phyloP scores from a whole-genome alignment of 345 rosid genomes.

The Kernera saxatilis region DNA sequence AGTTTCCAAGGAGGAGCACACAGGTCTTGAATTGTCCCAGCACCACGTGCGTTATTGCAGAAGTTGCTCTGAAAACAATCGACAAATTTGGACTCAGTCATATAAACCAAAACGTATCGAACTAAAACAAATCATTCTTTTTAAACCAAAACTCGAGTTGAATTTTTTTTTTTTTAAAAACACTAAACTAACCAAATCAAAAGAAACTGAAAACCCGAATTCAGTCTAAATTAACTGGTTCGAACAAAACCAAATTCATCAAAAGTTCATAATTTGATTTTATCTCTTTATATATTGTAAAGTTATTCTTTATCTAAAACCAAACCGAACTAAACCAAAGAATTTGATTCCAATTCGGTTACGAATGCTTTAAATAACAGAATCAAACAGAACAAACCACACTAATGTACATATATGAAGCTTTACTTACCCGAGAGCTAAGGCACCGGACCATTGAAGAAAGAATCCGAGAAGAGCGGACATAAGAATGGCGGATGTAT shows the following conservation, averaged over 20 bases:
- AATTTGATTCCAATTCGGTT: neutral
- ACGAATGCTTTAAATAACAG: neutral
- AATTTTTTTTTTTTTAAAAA: too few species aligned
- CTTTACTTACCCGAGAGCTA: slow-evolving; percentile 83
- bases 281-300: too few species aligned
- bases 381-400: neutral
- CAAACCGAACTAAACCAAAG: neutral
- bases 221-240: too few species aligned
- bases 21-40: slow-evolving; percentile 36
- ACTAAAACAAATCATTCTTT: too few species aligned
- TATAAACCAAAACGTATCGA: too few species aligned
- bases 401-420: neutral
- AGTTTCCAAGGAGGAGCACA: slow-evolving; percentile 34
- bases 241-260: too few species aligned
- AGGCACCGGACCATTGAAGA: slow-evolving; percentile 98
- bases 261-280: too few species aligned
- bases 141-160: too few species aligned
- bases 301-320: too few species aligned
- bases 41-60: slow-evolving; percentile 34
- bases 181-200: neutral
- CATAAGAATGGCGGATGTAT: slow-evolving; percentile 51
- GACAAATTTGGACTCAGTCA: too few species aligned
- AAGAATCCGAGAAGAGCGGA: slow-evolving; percentile 90
- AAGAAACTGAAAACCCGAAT: too few species aligned
- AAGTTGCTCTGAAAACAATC: slow-evolving; percentile 26